phyloP scores from a whole-genome alignment of 2,329 filamentous ascomycete genomes.

The Neopestalotiopsis sp. region DNA sequence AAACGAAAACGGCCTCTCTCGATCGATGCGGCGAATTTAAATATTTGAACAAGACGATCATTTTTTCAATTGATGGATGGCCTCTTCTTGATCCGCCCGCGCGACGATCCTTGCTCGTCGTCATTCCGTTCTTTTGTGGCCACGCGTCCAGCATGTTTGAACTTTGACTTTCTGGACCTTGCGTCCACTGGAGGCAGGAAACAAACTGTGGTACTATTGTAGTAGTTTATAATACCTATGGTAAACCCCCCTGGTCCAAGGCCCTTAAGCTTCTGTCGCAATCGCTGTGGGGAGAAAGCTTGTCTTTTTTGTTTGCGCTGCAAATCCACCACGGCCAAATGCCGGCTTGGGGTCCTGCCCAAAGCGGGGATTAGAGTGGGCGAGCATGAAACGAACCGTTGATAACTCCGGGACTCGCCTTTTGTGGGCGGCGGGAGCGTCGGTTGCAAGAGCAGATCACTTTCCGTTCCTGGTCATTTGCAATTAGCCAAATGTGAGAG shows the following conservation, averaged over 20 bases:
- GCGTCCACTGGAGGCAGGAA: neutral
- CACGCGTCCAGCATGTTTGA: neutral
- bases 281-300: neutral
- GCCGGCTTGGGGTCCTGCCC: neutral
- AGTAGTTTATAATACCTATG: neutral
- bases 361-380: constrained; percentile 8
- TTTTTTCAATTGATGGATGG: neutral
- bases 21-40: neutral
- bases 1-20: neutral
- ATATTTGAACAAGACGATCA: neutral
- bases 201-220: too few species aligned
- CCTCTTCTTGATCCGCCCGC: neutral
- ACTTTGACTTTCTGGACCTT: neutral
- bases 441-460: neutral
- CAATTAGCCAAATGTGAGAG: neutral
- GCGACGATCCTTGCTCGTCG: neutral
- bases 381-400: neutral
- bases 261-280: neutral
- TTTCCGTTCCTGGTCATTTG: neutral
- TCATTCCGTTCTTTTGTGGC: neutral
- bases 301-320: neutral
- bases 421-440: too few species aligned
- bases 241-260: neutral
- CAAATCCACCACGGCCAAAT: neutral
- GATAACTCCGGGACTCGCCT: neutral